Percentiles rank a stretch among this genome's conserved stretches.
Conservation (phyloP, 2,329 filamentous ascomycete genomes). For the Nothopassalora personata region DNA sequence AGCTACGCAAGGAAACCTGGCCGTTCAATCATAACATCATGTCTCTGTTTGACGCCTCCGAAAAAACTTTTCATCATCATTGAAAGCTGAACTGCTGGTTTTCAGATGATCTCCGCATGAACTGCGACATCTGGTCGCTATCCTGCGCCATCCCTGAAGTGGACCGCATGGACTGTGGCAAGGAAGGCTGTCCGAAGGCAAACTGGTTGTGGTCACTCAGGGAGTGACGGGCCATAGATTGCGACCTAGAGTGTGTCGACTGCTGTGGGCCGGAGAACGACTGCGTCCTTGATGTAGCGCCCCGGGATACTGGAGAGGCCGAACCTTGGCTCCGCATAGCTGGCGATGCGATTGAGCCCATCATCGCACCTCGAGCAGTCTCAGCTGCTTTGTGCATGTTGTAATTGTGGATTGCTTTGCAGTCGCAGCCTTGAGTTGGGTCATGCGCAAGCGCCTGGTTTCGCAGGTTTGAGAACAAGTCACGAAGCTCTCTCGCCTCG, state of each 20-base stretch:
- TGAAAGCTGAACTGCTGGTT: neutral
- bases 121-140: neutral
- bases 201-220: neutral
- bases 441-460: constrained; percentile 31
- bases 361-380: constrained; percentile 17
- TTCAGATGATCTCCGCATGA: neutral
- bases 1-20: neutral
- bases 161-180: neutral
- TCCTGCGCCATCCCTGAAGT: neutral
- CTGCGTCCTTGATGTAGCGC: constrained; percentile 10
- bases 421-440: constrained; percentile 28
- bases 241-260: constrained; percentile 4
- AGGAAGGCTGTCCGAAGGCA: neutral
- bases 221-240: constrained; percentile 5
- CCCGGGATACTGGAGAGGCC: constrained; percentile 9
- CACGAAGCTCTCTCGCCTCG: constrained; percentile 30
- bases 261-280: constrained; percentile 13
- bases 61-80: neutral
- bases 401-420: constrained; percentile 30
- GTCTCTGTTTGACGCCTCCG: neutral
- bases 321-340: constrained; percentile 18
- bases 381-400: constrained; percentile 29
- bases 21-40: neutral
- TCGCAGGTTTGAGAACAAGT: constrained; percentile 30
- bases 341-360: constrained; percentile 15